phyloP scores from a whole-genome alignment of 768 basidiomycete genomes.

The Tulasnella sp. region DNA sequence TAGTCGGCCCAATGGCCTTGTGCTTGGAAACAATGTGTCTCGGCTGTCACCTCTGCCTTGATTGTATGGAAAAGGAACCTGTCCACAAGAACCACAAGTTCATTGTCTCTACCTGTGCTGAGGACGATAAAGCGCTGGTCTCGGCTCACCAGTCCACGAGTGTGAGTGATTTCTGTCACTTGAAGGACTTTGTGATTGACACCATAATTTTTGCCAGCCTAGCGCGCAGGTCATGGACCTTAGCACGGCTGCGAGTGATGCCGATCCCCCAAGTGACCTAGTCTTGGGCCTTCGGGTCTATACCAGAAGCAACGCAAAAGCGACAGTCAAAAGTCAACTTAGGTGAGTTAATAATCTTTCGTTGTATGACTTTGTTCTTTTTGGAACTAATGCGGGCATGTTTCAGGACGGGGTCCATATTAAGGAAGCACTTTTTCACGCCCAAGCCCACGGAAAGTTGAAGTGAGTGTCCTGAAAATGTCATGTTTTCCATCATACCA shows the following conservation, averaged over 20 bases:
- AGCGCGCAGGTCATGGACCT: not conserved
- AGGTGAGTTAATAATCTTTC: not conserved
- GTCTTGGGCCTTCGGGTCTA: conserved; percentile 13
- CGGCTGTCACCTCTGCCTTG: not conserved
- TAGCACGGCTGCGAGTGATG: not conserved
- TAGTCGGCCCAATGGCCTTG: not conserved
- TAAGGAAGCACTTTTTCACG: not conserved
- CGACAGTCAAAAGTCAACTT: conserved; percentile 11
- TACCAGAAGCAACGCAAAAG: not conserved
- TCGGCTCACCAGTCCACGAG: not conserved
- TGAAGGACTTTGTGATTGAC: too few species aligned
- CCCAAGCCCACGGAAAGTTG: not conserved
- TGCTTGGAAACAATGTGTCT: conserved; percentile 4
- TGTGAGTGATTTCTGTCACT: not conserved
- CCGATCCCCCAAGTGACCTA: not conserved
- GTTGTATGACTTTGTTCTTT: not conserved
- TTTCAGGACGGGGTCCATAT: not conserved
- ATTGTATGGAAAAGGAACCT: not conserved
- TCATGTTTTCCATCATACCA: not conserved
- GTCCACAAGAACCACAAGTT: not conserved
- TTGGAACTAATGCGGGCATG: not conserved
- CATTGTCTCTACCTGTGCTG: not conserved
- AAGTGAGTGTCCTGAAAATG: not conserved
- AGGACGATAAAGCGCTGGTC: not conserved
- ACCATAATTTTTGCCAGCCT: not conserved